Base-by-base conservation (phyloP, 1,139 yeast species). In the Candida dubliniensis region DNA sequence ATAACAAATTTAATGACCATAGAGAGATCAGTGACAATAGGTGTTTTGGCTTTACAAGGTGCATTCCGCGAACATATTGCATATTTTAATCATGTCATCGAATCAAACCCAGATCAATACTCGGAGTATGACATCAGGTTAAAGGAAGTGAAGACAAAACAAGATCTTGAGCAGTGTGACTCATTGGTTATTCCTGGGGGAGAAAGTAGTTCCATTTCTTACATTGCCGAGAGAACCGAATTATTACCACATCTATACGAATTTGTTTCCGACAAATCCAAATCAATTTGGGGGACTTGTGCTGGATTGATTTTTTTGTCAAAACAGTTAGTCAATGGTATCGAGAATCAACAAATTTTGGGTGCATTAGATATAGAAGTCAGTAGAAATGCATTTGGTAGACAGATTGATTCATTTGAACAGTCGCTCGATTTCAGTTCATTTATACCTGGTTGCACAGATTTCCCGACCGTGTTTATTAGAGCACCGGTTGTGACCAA, bases 211-310 rank as follows among this genome's bases (percentile, higher is more conserved):
- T 65, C 90, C 8, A 87, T 87, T 50, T 82, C 91, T 1, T 67
- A 84, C 34, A 80, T 87, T 35, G 87, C 95, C 1, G 84, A 84
- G 58, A 66, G 90, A 46, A 77, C 84, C 0, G 76, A 77, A 1
- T 59, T 87, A 55, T 64, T 84, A 13, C 72, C 73, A 30, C 85
- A 86, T 4, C 65, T 87, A 44, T 65, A 73, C 41, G 61, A 67
- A 8, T 82, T 75, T 58, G 79, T 83, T 29, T 74, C 74, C 41
- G 65, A 71, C 14, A 66, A 65, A 18, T 38, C 52, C 2, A 78
- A 76, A 52, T 82, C 88, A 1, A 75, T 82, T 26, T 87, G 95
- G 95, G 95, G 95, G 0, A 87, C 95, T 1, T 87, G 95, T 64
- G 95, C 95, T 4, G 96, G 95, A 2, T 68, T 87, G 52, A 87